phyloP scores from a whole-genome alignment of 1,139 yeast genomes.

The Kluyveromyces sp. region DNA sequence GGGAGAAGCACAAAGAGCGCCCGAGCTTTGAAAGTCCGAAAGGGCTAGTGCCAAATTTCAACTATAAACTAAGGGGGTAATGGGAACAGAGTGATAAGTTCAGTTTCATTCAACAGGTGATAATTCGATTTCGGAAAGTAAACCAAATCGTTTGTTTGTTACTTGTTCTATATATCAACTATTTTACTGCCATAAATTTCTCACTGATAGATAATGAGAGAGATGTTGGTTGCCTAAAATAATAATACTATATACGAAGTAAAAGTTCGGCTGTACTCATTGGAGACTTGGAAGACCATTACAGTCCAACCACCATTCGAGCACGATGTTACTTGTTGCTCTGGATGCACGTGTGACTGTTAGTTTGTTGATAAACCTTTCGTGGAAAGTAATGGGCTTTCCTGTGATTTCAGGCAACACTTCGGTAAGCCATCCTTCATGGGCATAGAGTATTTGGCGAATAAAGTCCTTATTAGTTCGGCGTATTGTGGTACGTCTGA shows the following conservation, averaged over 20 bases:
- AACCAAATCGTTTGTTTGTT: too few species aligned
- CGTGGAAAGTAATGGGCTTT: slow-evolving; percentile 19
- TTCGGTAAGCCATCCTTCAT: slow-evolving; percentile 22
- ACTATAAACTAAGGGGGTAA: too few species aligned
- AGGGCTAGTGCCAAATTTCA: too few species aligned
- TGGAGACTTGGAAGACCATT: slow-evolving; percentile 23
- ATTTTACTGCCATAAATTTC: too few species aligned
- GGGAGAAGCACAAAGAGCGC: too few species aligned
- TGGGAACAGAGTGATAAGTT: too few species aligned
- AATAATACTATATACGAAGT: not conserved
- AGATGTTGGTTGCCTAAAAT: not conserved
- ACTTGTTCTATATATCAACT: too few species aligned
- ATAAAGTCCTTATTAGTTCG: slow-evolving; percentile 26
- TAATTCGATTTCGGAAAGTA: too few species aligned
- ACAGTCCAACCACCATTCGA: slow-evolving; percentile 31
- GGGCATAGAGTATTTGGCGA: slow-evolving; percentile 27
- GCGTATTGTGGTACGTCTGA: slow-evolving; percentile 28
- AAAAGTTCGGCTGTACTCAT: not conserved
- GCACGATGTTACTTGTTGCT: slow-evolving; percentile 27
- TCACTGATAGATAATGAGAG: not conserved
- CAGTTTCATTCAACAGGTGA: too few species aligned
- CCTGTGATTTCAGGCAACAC: slow-evolving; percentile 20
- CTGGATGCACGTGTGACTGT: slow-evolving; percentile 29
- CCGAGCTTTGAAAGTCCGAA: too few species aligned
- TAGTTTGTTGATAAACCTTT: slow-evolving; percentile 24